A percentile compares a stretch with the other conserved stretches of the same genome.
Evolutionary conservation across 805 yeast genomes (phyloP).

Genomic region (Peterozyma toletana): DNA sequence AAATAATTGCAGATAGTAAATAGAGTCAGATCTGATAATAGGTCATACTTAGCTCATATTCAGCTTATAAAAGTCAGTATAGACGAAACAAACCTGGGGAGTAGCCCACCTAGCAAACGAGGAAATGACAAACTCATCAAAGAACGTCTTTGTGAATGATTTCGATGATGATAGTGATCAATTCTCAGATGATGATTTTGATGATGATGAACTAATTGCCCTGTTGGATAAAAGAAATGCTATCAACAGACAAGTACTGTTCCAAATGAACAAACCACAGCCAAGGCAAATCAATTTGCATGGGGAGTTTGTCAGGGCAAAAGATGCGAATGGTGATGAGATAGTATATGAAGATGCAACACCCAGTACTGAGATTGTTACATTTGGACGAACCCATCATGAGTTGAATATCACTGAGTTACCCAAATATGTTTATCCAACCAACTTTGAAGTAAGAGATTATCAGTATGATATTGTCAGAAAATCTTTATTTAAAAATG

Average conservation of each 20-base stretch:
- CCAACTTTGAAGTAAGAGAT: slow-evolving; percentile 76
- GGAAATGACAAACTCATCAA: too few species aligned
- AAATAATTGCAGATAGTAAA: too few species aligned
- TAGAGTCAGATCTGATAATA: too few species aligned
- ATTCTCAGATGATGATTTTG: slow-evolving; percentile 12
- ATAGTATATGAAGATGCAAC: slow-evolving; percentile 18
- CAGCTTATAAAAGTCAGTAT: too few species aligned
- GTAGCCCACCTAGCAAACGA: too few species aligned
- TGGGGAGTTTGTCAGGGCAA: slow-evolving; percentile 13
- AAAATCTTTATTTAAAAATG: slow-evolving; percentile 63
- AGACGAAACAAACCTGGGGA: too few species aligned
- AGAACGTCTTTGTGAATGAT: not conserved
- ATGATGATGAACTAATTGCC: slow-evolving; percentile 25
- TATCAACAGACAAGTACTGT: slow-evolving; percentile 21
- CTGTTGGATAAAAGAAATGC: slow-evolving; percentile 22
- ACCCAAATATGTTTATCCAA: slow-evolving; percentile 66
- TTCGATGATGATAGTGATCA: slow-evolving; percentile 1
- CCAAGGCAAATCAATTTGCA: slow-evolving; percentile 19
- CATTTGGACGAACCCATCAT: slow-evolving; percentile 40
- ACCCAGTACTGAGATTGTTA: slow-evolving; percentile 9
- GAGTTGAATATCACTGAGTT: slow-evolving; percentile 31
- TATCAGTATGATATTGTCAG: slow-evolving; percentile 80
- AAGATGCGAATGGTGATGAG: slow-evolving; percentile 7
- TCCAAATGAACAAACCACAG: slow-evolving; percentile 5
- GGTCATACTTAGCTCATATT: too few species aligned